phyloP scores from a whole-genome alignment of 257 asterid genomes.

The Solanum appendiculatum region DNA sequence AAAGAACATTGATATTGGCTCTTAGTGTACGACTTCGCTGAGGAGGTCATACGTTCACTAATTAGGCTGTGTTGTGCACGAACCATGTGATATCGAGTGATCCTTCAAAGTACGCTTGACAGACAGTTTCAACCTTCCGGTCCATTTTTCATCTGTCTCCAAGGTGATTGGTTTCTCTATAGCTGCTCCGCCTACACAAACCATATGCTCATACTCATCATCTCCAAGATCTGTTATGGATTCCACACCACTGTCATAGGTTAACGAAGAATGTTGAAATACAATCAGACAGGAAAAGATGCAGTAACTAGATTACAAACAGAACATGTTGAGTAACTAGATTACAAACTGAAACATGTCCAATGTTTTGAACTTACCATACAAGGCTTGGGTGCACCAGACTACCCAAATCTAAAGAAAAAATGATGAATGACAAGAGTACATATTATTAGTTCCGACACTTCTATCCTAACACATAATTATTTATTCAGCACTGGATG shows the following conservation, averaged over 20 bases:
- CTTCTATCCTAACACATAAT: not conserved
- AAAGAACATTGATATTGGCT: not conserved
- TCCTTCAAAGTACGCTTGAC: constrained; percentile 20
- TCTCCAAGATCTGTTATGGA: constrained; percentile 58
- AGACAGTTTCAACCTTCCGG: constrained; percentile 49
- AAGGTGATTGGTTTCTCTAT: constrained; percentile 57
- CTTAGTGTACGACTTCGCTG: no score
- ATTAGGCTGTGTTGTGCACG: not conserved
- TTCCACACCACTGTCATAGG: constrained; percentile 72
- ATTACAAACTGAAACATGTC: not conserved
- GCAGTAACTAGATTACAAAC: not conserved
- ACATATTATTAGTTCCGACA: not conserved
- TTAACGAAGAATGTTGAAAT: not conserved
- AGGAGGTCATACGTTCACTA: not conserved
- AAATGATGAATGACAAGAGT: not conserved
- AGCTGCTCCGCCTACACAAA: constrained; percentile 71
- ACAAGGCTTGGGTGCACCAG: not conserved
- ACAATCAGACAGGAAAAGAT: not conserved
- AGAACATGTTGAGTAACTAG: not conserved
- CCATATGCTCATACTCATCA: constrained; percentile 67
- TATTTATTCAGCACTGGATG: not conserved
- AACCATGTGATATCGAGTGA: not conserved
- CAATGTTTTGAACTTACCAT: not conserved
- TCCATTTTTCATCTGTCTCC: constrained; percentile 82
- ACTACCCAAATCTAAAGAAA: not conserved